Base-by-base conservation (phyloP, 1,284 basidiomycete genomes). In the Stereum hirsutum region DNA sequence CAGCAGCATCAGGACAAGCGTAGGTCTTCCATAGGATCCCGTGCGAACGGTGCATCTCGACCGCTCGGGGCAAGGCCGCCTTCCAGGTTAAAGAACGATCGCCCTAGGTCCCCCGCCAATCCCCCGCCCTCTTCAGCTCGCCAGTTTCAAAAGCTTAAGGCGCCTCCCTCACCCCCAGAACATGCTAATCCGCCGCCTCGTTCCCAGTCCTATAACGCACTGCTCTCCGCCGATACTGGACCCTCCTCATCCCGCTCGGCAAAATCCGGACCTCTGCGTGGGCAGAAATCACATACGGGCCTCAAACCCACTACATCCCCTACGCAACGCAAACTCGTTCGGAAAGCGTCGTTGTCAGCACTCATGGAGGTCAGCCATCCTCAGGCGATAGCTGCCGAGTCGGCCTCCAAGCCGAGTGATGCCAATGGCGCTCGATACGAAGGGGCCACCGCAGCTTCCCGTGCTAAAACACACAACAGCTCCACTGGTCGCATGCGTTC, bases 261-360 rank as follows among this genome's bases (percentile, higher is more conserved):
- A 35, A 87, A 85, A 58, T 74, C 80, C 45, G 76, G 73, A 41
- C 80, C 78, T 58, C 72, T 89, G 46, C 78, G 85, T 33, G 78
- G 78, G 20, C 84, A 89, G 66, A 88, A 87, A 54, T 88, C 85
- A 5, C 81, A 85, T 57, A 78, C 81, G 14, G 82, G 78, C 32
- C 70, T 89, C 41, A 87, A 88, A 56, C 77, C 81, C 4, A 70
- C 75, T 17, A 78, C 78, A 5, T 79, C 82, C 34, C 73, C 82
- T 20, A 59, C 74, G 26, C 60, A 74, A 41, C 74, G 78, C 33
- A 75, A 70, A 50, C 66, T 87, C 38, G 67, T 74, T 31, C 75
- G 84, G 51, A 87, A 88, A 61, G 83, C 83, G 8, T 88, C 84
- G 3, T 54, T 88, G 41, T 84, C 84, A 23, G 82, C 80, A 24